Conservation (phyloP, 2,329 filamentous ascomycete genomes). For the Clonostachys solani region DNA sequence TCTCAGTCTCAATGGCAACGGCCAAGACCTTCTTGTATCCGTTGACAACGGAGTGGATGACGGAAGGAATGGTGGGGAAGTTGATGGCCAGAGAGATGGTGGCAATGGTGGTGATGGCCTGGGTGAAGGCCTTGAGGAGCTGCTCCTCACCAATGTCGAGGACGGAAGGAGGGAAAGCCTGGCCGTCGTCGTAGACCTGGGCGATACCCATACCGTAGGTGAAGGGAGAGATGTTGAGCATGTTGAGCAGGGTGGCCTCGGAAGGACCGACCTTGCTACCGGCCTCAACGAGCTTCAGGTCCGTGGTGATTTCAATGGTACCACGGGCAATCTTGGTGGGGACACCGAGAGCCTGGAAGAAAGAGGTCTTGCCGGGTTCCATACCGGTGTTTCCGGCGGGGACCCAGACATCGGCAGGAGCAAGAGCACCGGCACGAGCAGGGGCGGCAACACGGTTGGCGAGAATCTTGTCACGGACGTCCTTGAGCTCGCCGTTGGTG, state of each 20-base stretch:
- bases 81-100: slow-evolving; percentile 86
- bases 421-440: slow-evolving; percentile 95
- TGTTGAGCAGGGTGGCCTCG: slow-evolving; percentile 97
- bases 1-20: slow-evolving; percentile 85
- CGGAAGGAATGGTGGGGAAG: slow-evolving; percentile 94
- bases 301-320: slow-evolving; percentile 99
- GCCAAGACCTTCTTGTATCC: slow-evolving; percentile 94
- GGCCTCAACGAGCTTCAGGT: slow-evolving; percentile 96
- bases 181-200: slow-evolving; percentile 97
- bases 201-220: slow-evolving; percentile 96
- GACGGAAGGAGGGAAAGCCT: slow-evolving; percentile 80
- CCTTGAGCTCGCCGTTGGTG: slow-evolving; percentile 95
- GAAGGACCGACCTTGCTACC: slow-evolving; percentile 94
- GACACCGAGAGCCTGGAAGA: slow-evolving; percentile 99
- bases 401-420: slow-evolving; percentile 88
- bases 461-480: slow-evolving; percentile 88
- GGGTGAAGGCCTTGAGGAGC: slow-evolving; percentile 78
- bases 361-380: slow-evolving; percentile 99
- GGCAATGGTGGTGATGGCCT: slow-evolving; percentile 82
- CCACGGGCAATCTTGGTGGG: slow-evolving; percentile 99
- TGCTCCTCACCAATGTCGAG: slow-evolving; percentile 94
- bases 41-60: slow-evolving; percentile 97
- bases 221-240: slow-evolving; percentile 99
- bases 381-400: slow-evolving; percentile 99
- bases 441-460: slow-evolving; percentile 96